Evolutionary conservation across 306 rosid genomes (phyloP).

Genomic region (Cucumis cinereus): DNA sequence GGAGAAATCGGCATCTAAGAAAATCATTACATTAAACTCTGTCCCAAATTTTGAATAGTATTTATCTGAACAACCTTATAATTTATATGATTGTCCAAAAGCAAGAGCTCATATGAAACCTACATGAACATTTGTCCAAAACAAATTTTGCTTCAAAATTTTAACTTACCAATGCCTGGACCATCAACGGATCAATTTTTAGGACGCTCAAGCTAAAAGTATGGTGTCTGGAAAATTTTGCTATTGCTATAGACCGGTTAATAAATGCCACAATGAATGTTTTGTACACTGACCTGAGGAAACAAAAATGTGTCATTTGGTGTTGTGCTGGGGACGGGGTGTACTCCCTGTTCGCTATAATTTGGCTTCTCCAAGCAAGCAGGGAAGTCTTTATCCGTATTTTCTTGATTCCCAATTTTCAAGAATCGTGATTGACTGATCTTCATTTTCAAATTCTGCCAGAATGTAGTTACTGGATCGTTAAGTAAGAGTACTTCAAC

Average conservation of each 20-base stretch:
- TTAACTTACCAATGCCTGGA: neutral
- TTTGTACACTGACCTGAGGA: slow-evolving; percentile 62
- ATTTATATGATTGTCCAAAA: neutral
- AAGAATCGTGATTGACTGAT: slow-evolving; percentile 80
- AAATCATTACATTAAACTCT: neutral
- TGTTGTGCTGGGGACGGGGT: slow-evolving; percentile 20
- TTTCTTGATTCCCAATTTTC: slow-evolving; percentile 51
- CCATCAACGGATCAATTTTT: neutral
- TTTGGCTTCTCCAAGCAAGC: slow-evolving; percentile 50
- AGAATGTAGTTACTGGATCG: slow-evolving; percentile 11
- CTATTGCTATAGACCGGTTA: neutral
- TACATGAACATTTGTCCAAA: neutral
- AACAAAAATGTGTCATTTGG: slow-evolving; percentile 53
- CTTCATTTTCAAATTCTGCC: slow-evolving; percentile 91
- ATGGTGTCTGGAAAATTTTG: neutral
- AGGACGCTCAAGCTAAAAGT: neutral
- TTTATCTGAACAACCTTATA: neutral
- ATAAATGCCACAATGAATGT: neutral
- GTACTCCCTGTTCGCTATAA: slow-evolving; percentile 22
- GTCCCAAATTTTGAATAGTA: neutral
- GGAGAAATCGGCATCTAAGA: neutral
- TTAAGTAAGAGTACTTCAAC: slow-evolving; percentile 4
- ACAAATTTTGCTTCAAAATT: neutral
- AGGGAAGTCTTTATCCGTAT: slow-evolving; percentile 49
- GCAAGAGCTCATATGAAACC: neutral